Evolutionary conservation across 2,329 filamentous ascomycete species (phyloP), one percentile per base, ranked within the genome.

Genomic region (Samsoniella hepiali): DNA sequence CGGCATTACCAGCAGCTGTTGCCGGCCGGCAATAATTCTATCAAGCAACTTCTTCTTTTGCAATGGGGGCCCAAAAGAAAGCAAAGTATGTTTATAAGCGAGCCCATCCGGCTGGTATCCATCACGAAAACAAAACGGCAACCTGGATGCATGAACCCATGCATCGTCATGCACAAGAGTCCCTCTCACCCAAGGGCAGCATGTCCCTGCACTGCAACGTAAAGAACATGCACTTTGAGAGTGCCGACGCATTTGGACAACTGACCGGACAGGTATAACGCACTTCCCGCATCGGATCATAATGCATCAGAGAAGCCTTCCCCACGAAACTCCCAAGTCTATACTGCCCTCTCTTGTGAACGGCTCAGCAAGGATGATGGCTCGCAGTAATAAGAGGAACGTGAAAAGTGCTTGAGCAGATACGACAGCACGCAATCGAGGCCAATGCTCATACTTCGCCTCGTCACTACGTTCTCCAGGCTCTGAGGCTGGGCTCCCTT

Each of bases 121-220:
- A 58, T 49, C 11, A 58, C 42, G 44, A 58, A 49, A 58, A 58
- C 32, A 40, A 29, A 34, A 40, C 44, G 44, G 32, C n/a, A 49
- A 5, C 31, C 47, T 44, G 15, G 51, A 22, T 54, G 55, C 40
- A 57, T 44, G 5, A 45, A 22, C 10, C n/a, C 10, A 57, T 57
- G 55, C 55, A 13, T 44, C 29, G 34, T 34, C 17, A 5, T 45
- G 29, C 29, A 1, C 15, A 34, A 45, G 29, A 15, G 22, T 34
- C n/a, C 34, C 22, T 36, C 15, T 44, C n/a, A 32, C n/a, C 9
- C 22, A 27, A 54, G 51, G 8, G n/a, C 22, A 38, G 13, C 10
- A 5, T 56, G 4, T 15, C 1, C 38, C 17, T 45, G 29, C 55
- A 10, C 6, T 45, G 17, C 29, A 27, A 36, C 10, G 40, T 29